These are phyloP conservation scores for Metrosideros polymorpha DNA, from an alignment of 441 rosid genomes.

Conservation along the genomic window DNA sequence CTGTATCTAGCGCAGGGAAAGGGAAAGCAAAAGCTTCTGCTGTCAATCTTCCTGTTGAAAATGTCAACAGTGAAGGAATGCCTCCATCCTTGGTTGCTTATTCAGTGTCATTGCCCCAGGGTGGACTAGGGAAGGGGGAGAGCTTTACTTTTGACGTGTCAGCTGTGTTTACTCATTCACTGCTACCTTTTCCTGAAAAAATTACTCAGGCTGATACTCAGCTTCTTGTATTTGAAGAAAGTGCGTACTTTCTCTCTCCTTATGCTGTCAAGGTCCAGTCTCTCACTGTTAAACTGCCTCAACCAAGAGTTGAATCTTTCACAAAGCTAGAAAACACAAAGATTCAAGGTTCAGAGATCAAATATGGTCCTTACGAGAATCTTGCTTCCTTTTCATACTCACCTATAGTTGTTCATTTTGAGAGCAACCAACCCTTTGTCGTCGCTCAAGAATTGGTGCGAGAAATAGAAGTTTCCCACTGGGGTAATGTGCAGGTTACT, in stretches of 20 bases:
- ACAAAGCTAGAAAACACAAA: conserved; percentile 61
- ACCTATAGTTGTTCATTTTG: conserved; percentile 75
- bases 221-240: conserved; percentile 73
- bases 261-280: conserved; percentile 67
- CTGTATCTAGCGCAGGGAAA: conserved; percentile 40
- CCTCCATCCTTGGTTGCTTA: conserved; percentile 52
- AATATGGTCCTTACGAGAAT: conserved; percentile 82
- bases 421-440: conserved; percentile 76
- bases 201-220: conserved; percentile 86
- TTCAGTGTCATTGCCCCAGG: conserved; percentile 53
- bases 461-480: conserved; percentile 92
- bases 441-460: conserved; percentile 70
- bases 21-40: conserved; percentile 45
- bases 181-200: conserved; percentile 83
- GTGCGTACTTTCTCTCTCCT: conserved; percentile 71
- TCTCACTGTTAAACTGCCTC: conserved; percentile 60
- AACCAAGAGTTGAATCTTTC: conserved; percentile 66
- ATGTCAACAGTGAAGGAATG: conserved; percentile 34
- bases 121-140: conserved; percentile 40
- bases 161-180: conserved; percentile 50
- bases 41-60: conserved; percentile 34
- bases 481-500: conserved; percentile 89
- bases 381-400: conserved; percentile 57
- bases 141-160: conserved; percentile 51
- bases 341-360: conserved; percentile 66